Base-by-base conservation (phyloP, 1,284 basidiomycete species). In the Sphagnurus paluster region DNA sequence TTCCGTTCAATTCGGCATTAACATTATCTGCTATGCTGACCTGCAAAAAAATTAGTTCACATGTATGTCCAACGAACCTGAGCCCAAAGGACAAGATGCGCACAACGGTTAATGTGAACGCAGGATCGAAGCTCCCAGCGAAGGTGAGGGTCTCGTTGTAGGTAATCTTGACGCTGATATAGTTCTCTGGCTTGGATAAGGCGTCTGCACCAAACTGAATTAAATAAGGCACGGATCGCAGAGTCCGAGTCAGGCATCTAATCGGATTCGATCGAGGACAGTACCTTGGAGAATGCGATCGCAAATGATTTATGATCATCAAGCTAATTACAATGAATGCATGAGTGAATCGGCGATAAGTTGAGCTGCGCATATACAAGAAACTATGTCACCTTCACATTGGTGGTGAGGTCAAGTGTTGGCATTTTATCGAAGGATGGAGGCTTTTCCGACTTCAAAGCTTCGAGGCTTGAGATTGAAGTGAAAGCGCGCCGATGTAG, bases 311-410 rank as follows among this genome's bases (percentile, higher is more conserved):
- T 79, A 32, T 71, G 60, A 52, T 82, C 73, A n/a, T 60, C 48
- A 51, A 81, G 54, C 77, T 78, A n/a, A 45, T 3, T 33, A 28
- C 8, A 44, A 11, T 16, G 35, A 26, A 46, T 20, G 3, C 14
- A 25, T 36, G 30, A 20, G 23, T 34, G 24, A 36, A 29, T 8
- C 33, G 25, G 5, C 20, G 32, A 20, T 13, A 17, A 23, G 37
- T 49, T n/a, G n/a, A n/a, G n/a, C n/a, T n/a, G n/a, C n/a, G n/a
- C n/a, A n/a, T n/a, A n/a, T n/a, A n/a, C n/a, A n/a, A n/a, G n/a
- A n/a, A n/a, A n/a, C n/a, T n/a, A n/a, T n/a, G n/a, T n/a, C n/a
- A 75, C 78, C 61, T 77, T 71, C 53, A 82, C 77, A 61, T 84
- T 85, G n/a, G 80, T 80, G 46, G 68, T 68, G 26, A 84, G 68